phyloP scores from a whole-genome alignment of 176 grass and related monocot species.

The sorghum (Sorghum bicolor) region Sorghum_bicolor_NCBIv3 NC_012873.2:65502001-65502500 shows the following conservation, averaged over 20 bases:
- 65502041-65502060: not conserved
- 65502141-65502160: slow-evolving; percentile 3
- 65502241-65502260: not conserved
- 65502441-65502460: not conserved
- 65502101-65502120: not conserved
- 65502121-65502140: not conserved
- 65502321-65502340: not conserved
- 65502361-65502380: slow-evolving; percentile 68
- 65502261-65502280: not conserved
- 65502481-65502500: not conserved
- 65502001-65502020: not conserved
- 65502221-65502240: not conserved
- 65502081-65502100: not conserved
- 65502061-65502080: slow-evolving; percentile 20
- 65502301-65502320: not conserved
- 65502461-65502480: not conserved
- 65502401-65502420: slow-evolving; percentile 29
- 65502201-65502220: not conserved
- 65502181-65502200: not conserved
- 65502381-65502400: slow-evolving; percentile 65
- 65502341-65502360: slow-evolving; percentile 13
- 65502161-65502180: not conserved
- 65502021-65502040: not conserved
- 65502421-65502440: not conserved
- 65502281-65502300: not conserved